Base-by-base conservation (phyloP, 805 yeast genomes). In the Diddensiella santjacobensis region DNA sequence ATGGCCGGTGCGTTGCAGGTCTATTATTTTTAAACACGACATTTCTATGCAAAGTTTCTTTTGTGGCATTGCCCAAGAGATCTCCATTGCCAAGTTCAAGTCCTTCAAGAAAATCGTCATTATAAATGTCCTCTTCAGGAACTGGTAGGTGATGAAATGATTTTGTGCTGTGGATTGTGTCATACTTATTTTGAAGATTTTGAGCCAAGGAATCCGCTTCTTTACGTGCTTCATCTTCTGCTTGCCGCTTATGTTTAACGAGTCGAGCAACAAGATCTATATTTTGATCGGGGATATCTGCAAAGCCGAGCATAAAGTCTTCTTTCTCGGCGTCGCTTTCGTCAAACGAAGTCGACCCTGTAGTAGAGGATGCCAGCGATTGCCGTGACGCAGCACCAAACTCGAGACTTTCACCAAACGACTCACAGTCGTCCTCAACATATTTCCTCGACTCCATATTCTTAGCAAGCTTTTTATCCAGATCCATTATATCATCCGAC, bases 61-160 rank as follows among this genome's bases (percentile, higher is more conserved):
- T 49, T 13, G 51, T 37, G 19, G 44, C 42, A 3, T 26, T 42
- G 29, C 40, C 37, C 23, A 49, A 26, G 17, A 29, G 30, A 22
- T 48, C 50, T n/a, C 41, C 51, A 24, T 37, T 46, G 18, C 36
- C 37, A 33, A 43, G 22, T n/a, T 56, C 57, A 22, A 53, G 40
- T 2, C 55, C 55, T 4, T 56, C 59, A n/a, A 50, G 37, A 44
- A 55, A 53, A 36, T 51, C 54, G 22, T 54, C 58, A 13, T 41
- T 37, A 26, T 53, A 47, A 15, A 55, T 55, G 13, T 42, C 48
- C 3, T 23, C 43, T 42, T 22, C 36, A 6, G 56, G 50, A 19
- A 49, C 41, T 15, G 37, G 41, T 20, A 40, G 41, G 24, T 38
- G 23, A n/a, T 22, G 36, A 22, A 50, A 48, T 20, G 55, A 41